Evolutionary conservation across 495 filamentous ascomycete species (phyloP).

Genomic region (Penicillium bialowiezense): DNA sequence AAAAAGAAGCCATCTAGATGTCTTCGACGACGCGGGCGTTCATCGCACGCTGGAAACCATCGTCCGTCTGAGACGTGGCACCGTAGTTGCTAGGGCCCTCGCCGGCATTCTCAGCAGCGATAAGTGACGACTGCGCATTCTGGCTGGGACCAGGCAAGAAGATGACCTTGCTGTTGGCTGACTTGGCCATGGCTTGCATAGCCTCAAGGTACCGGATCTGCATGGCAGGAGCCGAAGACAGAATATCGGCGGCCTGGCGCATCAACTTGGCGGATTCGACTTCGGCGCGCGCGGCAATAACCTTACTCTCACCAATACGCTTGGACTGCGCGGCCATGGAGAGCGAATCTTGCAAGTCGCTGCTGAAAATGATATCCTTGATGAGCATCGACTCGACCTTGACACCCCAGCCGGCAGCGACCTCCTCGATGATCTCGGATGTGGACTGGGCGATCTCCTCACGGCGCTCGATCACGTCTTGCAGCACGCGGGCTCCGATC

Average conservation of each 20-base stretch:
- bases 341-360: constrained; percentile 94
- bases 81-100: constrained; percentile 60
- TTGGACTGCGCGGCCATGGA: constrained; percentile 99
- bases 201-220: constrained; percentile 98
- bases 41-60: constrained; percentile 77
- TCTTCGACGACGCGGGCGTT: constrained; percentile 85
- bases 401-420: constrained; percentile 91
- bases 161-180: constrained; percentile 93
- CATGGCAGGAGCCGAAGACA: constrained; percentile 92
- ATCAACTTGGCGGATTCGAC: constrained; percentile 97
- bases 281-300: constrained; percentile 94
- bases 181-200: constrained; percentile 99
- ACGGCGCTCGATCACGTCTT: constrained; percentile 98
- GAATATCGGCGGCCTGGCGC: constrained; percentile 95
- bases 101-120: constrained; percentile 50
- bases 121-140: constrained; percentile 46
- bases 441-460: constrained; percentile 95
- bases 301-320: constrained; percentile 97
- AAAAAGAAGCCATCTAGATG: constrained; percentile 51
- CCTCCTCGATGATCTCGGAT: constrained; percentile 96
- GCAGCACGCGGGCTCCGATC: constrained; percentile 90
- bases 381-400: constrained; percentile 98
- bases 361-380: constrained; percentile 98
- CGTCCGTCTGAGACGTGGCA: constrained; percentile 32
- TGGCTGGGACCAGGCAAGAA: constrained; percentile 71